Evolutionary conservation across 208 protist genomes (phyloP), one percentile per base, ranked within the genome.

Genomic region (Wallacemonas rigidus): DNA sequence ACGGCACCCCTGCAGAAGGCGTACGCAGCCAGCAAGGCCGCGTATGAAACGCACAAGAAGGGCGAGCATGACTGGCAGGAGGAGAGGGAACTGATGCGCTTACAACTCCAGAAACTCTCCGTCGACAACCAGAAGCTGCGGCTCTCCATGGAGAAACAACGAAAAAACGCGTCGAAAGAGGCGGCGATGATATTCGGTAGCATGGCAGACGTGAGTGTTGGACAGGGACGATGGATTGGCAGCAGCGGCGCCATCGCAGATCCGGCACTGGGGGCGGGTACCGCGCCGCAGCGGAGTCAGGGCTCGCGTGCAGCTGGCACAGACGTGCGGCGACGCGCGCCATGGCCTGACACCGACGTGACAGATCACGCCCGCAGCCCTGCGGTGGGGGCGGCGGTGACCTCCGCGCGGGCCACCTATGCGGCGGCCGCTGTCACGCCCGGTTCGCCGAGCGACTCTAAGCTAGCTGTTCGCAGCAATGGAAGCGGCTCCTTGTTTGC

Each of bases 41-140:
- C 69, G 5, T 80, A 79, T 56, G 79, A 70, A 47, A 71, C 67
- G 57, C 54, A 64, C 38, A 76, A 75, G 53, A 47, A 71, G 61
- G 69, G 78, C 56, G 45, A 80, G 57, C 47, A 58, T 15, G n/a
- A 78, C 65, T 91, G 87, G 87, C 50, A 60, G 15, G 90, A 89
- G 70, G 90, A 95, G 69, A 68, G 75, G 6, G 90, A 87, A 56
- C 36, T 90, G 43, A 61, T 87, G 43, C 80, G 76, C 45, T 56
- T 95, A 51, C 78, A 92, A 72, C 61, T 91, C 68, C 81, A 89
- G 55, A 77, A 68, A 54, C 68, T 92, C 9, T 54, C 71, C 55
- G 69, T 92, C 3, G 89, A 92, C 48, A 94, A 94, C 60, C 80
- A 92, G 67, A 81, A 81, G 17, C 77, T 94, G 72, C 80, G 80